Base-by-base conservation (phyloP, 768 basidiomycete genomes). In the Mycena floridula region DNA sequence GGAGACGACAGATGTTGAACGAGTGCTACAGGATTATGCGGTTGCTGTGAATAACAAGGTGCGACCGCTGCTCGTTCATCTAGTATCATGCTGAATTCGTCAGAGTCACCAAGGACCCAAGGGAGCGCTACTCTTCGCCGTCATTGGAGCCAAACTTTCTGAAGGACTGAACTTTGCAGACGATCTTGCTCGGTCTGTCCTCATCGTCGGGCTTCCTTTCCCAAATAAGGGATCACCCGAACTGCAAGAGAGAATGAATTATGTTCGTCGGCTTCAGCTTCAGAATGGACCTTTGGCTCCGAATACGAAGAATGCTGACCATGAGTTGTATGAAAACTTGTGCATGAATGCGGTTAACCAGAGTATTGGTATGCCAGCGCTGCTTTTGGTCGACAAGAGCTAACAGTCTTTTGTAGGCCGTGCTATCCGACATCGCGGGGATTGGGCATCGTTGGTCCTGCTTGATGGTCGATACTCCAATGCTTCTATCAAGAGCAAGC, bases 291-390 rank as follows among this genome's bases (percentile, higher is more conserved):
- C 57, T 23, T 61, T 53, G 48, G 57, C 49, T 7, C 42, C 55
- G 0, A 72, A 74, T 8, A 58, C 68, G 45, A 80, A 76, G 45
- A 81, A 89, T 50, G 84, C 89, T 5, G 86, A 79, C 4, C 72
- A 80, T 18, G 91, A 92, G 64, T 67, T 95, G 43, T 97, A 93
- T 60, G 87, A 89, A 68, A 90, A 89, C 54, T 77, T 89, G 76
- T 89, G 88, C 54, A 89, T 89, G 85, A 86, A 84, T 51, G 89
- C 93, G 0, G 93, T 99, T 42, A 99, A 99, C 63, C 95, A 99
- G 60, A 91, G 89, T 45, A 96, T 99, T 49, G 95, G 94, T 89
- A 40, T 61, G 3, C 16, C 7, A 7, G 22, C 28, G 18, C 32
- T 35, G 2, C 13, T 37, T 22, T 22, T 28, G 36, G n/a, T 46